Conservation (phyloP, 2,329 filamentous ascomycete species). For the Acrocalymma vagum region DNA sequence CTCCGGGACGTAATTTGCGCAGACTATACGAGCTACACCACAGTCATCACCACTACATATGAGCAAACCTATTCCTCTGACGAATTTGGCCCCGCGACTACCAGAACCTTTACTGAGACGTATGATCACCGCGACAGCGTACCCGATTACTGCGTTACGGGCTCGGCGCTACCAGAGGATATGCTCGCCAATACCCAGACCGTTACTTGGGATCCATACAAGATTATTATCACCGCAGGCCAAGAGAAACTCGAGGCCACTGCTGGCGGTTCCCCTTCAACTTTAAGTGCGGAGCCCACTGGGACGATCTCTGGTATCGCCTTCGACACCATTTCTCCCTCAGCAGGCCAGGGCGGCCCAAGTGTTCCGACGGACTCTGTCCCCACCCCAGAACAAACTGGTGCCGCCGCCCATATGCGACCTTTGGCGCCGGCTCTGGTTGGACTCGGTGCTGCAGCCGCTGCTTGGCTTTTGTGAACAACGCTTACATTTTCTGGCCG, state of each 20-base stretch:
- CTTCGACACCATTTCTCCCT: constrained; percentile 8
- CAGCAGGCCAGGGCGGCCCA: no score
- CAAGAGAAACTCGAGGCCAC: constrained; percentile 33
- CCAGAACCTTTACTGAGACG: constrained; percentile 14
- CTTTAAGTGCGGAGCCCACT: constrained; percentile 14
- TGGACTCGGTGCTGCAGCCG: constrained; percentile 37
- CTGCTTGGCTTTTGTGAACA: constrained; percentile 32
- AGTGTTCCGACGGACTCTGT: no score
- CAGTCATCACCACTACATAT: constrained; percentile 6
- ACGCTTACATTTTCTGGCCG: no score
- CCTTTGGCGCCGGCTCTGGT: constrained; percentile 32
- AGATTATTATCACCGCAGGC: constrained; percentile 38
- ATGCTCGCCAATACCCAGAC: no score
- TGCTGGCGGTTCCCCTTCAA: constrained; percentile 25
- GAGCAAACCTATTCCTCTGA: neutral
- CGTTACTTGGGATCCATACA: constrained; percentile 17
- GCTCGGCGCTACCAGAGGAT: no score
- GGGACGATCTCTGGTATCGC: constrained; percentile 1
- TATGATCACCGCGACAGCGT: constrained; percentile 4
- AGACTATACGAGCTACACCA: neutral
- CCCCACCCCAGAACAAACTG: no score
- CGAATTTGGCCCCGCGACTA: neutral
- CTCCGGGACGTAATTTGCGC: neutral
- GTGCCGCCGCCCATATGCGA: constrained; percentile 26
- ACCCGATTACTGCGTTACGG: constrained; percentile 17